A percentile compares a stretch with the other conserved stretches of the same genome.
Evolutionary conservation across 306 rosid species (phyloP).

Genomic region (Astragalus glycyphyllos): DNA sequence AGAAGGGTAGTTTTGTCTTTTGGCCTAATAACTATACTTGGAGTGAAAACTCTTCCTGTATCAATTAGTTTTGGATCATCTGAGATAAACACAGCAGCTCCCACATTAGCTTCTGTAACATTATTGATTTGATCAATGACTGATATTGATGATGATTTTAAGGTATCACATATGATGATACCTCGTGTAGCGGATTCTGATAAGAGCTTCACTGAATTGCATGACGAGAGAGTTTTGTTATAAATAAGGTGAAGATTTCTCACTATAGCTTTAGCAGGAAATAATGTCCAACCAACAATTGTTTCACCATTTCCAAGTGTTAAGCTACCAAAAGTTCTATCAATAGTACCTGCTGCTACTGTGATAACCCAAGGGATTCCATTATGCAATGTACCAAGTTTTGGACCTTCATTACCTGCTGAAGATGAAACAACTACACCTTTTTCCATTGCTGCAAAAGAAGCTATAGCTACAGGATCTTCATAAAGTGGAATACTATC

Average conservation of each 20-base stretch:
- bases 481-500: constrained; percentile 39
- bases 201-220: constrained; percentile 44
- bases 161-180: constrained; percentile 42
- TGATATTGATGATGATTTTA: constrained; percentile 22
- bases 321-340: constrained; percentile 48
- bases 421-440: constrained; percentile 49
- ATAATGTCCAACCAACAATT: constrained; percentile 50
- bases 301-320: constrained; percentile 47
- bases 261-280: constrained; percentile 42
- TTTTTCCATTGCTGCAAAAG: constrained; percentile 56
- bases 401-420: constrained; percentile 48
- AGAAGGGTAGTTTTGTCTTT: constrained; percentile 43
- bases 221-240: constrained; percentile 44
- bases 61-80: constrained; percentile 47
- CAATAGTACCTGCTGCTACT: constrained; percentile 46
- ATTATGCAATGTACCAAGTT: constrained; percentile 37
- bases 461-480: constrained; percentile 46
- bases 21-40: constrained; percentile 51
- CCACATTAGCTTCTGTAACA: not conserved
- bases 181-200: constrained; percentile 8
- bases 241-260: constrained; percentile 35
- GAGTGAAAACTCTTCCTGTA: constrained; percentile 30
- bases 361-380: constrained; percentile 50
- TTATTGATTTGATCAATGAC: constrained; percentile 1
- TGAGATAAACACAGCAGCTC: constrained; percentile 51